Evolutionary conservation across 2,329 filamentous ascomycete species (phyloP).

Genomic region (Magnaporthiopsis poae): DNA sequence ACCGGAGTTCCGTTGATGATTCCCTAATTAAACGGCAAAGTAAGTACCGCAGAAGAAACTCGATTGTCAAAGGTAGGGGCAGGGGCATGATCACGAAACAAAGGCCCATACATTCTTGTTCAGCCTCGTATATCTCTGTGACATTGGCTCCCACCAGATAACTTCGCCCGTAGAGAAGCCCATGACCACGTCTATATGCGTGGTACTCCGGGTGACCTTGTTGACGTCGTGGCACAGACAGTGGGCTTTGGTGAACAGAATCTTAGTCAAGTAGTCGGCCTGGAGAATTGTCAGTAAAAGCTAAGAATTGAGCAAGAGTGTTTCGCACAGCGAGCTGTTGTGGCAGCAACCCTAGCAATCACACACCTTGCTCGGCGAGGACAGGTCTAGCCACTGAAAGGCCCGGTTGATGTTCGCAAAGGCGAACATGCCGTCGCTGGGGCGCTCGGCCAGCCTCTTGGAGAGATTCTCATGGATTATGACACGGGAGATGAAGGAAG

Average conservation of each 20-base stretch:
- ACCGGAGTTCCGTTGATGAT: conserved; percentile 79
- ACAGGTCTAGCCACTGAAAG: conserved; percentile 90
- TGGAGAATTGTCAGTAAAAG: conserved; percentile 29
- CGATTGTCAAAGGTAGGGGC: not conserved
- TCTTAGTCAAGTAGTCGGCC: conserved; percentile 87
- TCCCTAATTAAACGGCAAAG: conserved; percentile 41
- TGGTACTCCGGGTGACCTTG: conserved; percentile 62
- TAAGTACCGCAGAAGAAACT: conserved; percentile 11
- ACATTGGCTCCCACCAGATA: conserved; percentile 96
- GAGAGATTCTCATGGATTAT: conserved; percentile 75
- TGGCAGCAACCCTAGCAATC: not conserved
- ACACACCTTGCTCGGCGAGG: conserved; percentile 56
- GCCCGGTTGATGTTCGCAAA: conserved; percentile 95
- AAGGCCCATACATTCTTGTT: conserved; percentile 76
- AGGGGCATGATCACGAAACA: not conserved
- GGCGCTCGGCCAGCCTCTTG: conserved; percentile 71
- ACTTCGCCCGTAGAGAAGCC: conserved; percentile 95
- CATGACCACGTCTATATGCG: conserved; percentile 84
- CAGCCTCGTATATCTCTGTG: conserved; percentile 85
- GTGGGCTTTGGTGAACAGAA: conserved; percentile 92
- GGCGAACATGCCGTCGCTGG: conserved; percentile 69
- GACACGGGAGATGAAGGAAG: conserved; percentile 92
- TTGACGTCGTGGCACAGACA: conserved; percentile 93
- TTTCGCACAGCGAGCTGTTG: not conserved
- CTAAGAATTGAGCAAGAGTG: not conserved